Evolutionary conservation across 495 filamentous ascomycete genomes (phyloP), one percentile per base, ranked within the genome.

Genomic region (Lophiotrema nucula): DNA sequence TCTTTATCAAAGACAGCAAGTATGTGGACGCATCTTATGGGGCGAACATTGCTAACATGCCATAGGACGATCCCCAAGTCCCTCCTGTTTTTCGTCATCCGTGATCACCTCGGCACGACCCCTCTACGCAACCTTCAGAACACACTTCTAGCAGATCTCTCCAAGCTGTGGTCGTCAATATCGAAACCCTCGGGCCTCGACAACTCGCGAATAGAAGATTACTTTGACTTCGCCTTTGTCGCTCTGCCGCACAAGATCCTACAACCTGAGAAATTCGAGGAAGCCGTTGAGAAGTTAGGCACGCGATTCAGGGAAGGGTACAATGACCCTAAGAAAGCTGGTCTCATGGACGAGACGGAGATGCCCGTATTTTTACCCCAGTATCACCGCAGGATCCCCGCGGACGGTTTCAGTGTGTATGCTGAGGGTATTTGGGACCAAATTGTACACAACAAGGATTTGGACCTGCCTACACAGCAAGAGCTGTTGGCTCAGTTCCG

Each of bases 191-290:
- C 82, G 23, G 95, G 93, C 0, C 76, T 96, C 35, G 93, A 98
- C 65, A 86, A 85, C 53, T 92, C 92, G 0, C 83, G 82, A 47
- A 96, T 97, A 50, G 88, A 90, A 51, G 92, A 98, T 62, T 97
- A 97, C 73, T 98, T 98, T 67, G 93, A 98, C 73, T 97, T 97
- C 71, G 90, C 92, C 61, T 98, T 98, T 67, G 88, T 90, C 46
- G 89, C 93, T 6, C 80, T 98, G 19, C 95, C 93, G 18, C 93
- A 98, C 74, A 98, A 98, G 76, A 88, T 95, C 38, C 82, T 97
- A 52, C 92, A 97, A 67, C 90, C 91, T 6, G 90, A 96, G n/a
- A 87, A 88, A 68, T 98, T 98, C 67, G 76, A 88, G 21, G 70
- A 80, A 16, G 92, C 95, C 66, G 84, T 90, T 3, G 81, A 85